Evolutionary conservation across 306 rosid genomes (phyloP), one percentile per base, ranked within the genome.

Genomic region (Acacia acuminata): DNA sequence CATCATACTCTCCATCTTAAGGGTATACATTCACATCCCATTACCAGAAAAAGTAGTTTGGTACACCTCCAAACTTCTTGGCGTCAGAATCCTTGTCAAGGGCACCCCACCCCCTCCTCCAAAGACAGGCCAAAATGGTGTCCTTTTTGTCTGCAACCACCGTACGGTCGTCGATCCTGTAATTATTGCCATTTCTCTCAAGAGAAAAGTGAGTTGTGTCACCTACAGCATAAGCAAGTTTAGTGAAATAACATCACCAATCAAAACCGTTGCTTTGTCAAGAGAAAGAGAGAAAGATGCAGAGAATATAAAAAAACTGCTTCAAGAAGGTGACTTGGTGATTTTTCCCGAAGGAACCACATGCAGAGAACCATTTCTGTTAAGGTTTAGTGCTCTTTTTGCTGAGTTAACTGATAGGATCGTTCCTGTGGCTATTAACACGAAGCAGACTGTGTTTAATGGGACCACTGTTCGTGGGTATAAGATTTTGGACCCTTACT

Each of bases 321-420:
- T 61, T 22, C 17, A 61, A 25, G 67, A 61, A 61, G 67, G 67
- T 61, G 67, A 61, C 19, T 8, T 61, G 7, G 67, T 61, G 67
- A 61, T 61, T 61, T 61, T 61, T 25, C 67, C 67, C 25, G 67
- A 61, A 61, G 67, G 67, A 11, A 61, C 67, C 67, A 61, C 67
- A 1, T 61, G 67, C 2, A 61, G 67, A 13, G 67, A 61, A 61
- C 67, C 67, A 24, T 61, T 61, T 61, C 32, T 61, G 36, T 12
- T 61, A 61, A 25, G 67, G 67, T 61, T 61, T 25, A 61, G 67
- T 61, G 67, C 67, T 61, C 67, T 61, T 24, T 61, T 61, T 25
- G 67, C 67, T 24, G 36, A 61, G 25, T 61, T 61, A 25, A 61
- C 67, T 4, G 19, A 61, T 4, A 61, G 67, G 67, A 61, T 61